phyloP scores from a whole-genome alignment of 768 basidiomycete genomes.

The Daedaleopsis sinensis region DNA sequence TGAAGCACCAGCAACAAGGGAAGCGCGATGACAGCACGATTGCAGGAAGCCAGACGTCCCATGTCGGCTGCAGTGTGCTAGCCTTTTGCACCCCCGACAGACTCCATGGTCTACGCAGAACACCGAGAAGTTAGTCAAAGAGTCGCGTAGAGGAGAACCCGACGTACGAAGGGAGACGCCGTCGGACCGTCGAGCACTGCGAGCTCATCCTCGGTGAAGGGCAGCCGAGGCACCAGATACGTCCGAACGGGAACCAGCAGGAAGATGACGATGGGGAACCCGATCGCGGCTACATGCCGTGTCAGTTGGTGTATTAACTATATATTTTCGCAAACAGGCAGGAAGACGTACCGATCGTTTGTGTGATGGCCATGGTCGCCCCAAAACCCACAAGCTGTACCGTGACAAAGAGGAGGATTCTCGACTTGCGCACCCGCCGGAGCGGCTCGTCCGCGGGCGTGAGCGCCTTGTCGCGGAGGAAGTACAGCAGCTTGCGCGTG shows the following conservation, averaged over 20 bases:
- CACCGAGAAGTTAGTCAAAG: not conserved
- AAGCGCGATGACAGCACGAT: no score
- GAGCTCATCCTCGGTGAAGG: slow-evolving; percentile 80
- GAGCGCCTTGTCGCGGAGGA: slow-evolving; percentile 70
- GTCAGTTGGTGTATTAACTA: not conserved
- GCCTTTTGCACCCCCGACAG: not conserved
- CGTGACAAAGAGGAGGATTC: slow-evolving; percentile 69
- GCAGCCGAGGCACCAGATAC: slow-evolving; percentile 68
- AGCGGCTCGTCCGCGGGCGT: slow-evolving; percentile 73
- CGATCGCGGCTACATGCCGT: slow-evolving; percentile 71
- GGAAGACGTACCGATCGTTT: slow-evolving; percentile 70
- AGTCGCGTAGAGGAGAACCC: not conserved
- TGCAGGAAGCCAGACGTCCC: no score
- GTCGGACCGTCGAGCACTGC: slow-evolving; percentile 87
- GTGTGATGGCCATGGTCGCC: slow-evolving; percentile 87
- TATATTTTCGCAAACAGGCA: not conserved
- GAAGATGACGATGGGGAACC: slow-evolving; percentile 88
- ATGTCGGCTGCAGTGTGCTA: not conserved
- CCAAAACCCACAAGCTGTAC: slow-evolving; percentile 86
- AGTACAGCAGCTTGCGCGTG: slow-evolving; percentile 76
- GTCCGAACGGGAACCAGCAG: slow-evolving; percentile 78
- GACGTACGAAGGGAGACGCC: slow-evolving; percentile 82
- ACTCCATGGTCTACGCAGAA: not conserved
- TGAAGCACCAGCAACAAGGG: no score
- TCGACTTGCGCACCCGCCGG: slow-evolving; percentile 68